Percentiles rank a stretch among this genome's conserved stretches.
Conservation (phyloP, 176 grass and related monocot genomes). For the Pharus latifolius region DNA sequence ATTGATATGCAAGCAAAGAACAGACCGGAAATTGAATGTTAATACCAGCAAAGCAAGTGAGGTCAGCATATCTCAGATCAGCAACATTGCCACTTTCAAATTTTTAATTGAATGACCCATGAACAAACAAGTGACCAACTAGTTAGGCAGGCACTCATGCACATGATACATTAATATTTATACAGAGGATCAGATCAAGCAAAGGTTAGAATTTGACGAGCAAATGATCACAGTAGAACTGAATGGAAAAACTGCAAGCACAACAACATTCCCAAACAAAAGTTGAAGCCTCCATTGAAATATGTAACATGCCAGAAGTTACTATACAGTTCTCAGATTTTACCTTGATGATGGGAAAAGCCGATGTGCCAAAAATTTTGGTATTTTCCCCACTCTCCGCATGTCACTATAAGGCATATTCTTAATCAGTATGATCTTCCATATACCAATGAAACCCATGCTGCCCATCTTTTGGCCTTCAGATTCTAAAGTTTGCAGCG, state of each 20-base stretch:
- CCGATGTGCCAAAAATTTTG: slow-evolving; percentile 88
- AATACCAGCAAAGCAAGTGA: no score
- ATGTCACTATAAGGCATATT: slow-evolving; percentile 92
- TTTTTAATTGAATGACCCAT: background rate
- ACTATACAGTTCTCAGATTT: slow-evolving; percentile 12
- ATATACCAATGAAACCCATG: slow-evolving; percentile 85
- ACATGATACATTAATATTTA: background rate
- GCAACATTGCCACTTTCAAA: background rate
- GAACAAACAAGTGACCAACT: background rate
- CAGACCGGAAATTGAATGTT: slow-evolving; percentile 1
- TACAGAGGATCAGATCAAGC: background rate
- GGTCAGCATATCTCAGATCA: background rate
- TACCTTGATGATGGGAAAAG: slow-evolving; percentile 94
- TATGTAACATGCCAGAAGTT: background rate
- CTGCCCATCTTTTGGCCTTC: slow-evolving; percentile 83
- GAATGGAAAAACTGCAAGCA: background rate
- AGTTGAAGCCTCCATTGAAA: background rate
- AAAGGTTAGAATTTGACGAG: background rate
- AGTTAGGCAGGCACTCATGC: background rate
- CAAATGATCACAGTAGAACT: no score
- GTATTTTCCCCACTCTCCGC: slow-evolving; percentile 94
- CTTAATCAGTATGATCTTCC: slow-evolving; percentile 86
- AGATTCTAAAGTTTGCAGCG: slow-evolving; percentile 73
- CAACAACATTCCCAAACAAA: background rate
- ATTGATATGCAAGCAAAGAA: background rate